Base-by-base conservation (phyloP, 73 alveolate species). In the Paramecium sonneborni region DNA sequence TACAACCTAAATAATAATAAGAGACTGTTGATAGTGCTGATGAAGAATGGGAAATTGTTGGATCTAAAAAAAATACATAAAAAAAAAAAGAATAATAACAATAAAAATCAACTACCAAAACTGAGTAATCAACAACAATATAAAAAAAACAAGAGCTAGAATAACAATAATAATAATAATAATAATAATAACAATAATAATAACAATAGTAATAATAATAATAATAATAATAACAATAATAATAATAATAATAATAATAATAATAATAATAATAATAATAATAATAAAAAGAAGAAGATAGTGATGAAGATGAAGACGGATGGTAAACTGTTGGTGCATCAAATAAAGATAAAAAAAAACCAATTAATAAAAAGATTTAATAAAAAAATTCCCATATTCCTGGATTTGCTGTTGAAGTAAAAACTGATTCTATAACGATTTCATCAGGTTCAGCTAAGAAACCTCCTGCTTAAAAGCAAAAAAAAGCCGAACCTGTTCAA, bases 31-130 rank as follows among this genome's bases (percentile, higher is more conserved):
- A 52, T 18, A 52, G 68, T 62, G 84, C 30, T 30, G 84, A 62
- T 62, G 84, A 62, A 30, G 84, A 32, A 12, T 62, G 84, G 84
- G 84, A 62, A 26, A 32, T 62, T 62, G 84, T 62, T 62, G 84
- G 84, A 30, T 20, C 44, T 14, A 62, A 62, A 21, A 62, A 62
- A 62, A 62, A 62, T 62, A 15, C 43, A 12, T 26, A 10, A 30
- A 14, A 15, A 3, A 62, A 62, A 62, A 62, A 62, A 14, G 48
- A 26, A 26, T 30, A 62, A 57, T 28, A 21, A n/a, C n/a, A n/a
- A 30, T 62, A 62, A 62, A 30, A 62, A 62, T 26, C 6, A 62
- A 62, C 34, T n/a, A 52, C 68, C 0, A 52, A 62, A 30, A n/a
- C 6, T 26, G 84, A 30, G 24, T 30, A 62, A 30, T 12, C 0